phyloP scores from a whole-genome alignment of 495 filamentous ascomycete genomes.

The Diplogelasinospora grovesii region DNA sequence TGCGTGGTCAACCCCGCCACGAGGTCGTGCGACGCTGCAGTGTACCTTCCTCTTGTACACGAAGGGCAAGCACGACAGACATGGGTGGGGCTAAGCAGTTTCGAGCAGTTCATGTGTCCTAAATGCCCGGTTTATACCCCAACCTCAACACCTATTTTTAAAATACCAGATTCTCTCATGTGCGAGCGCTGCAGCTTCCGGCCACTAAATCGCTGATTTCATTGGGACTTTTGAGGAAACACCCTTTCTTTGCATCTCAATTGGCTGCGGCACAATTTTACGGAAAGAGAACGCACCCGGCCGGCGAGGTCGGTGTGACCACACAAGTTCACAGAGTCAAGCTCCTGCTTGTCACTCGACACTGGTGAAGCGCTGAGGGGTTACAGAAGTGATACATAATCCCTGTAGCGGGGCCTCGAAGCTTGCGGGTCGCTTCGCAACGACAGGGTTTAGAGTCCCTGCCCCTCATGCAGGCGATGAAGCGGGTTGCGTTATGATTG shows the following conservation, averaged over 20 bases:
- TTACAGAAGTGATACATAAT: conserved; percentile 22
- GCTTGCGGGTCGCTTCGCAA: conserved; percentile 1
- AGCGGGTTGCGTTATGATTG: conserved; percentile 29
- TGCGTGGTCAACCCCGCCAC: too few relatives aligned
- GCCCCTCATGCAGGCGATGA: conserved; percentile 13
- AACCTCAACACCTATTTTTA: too few relatives aligned
- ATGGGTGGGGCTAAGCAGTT: too few relatives aligned
- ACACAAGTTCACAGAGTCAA: background rate
- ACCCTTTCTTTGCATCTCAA: background rate
- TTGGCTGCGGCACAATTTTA: background rate
- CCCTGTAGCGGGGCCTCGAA: conserved; percentile 2
- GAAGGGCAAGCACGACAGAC: too few relatives aligned
- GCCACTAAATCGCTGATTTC: background rate
- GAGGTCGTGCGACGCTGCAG: too few relatives aligned
- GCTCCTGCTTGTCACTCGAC: conserved; percentile 19
- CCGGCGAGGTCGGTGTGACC: too few relatives aligned
- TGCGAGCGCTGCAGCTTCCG: background rate
- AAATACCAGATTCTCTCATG: too few relatives aligned
- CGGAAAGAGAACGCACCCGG: background rate
- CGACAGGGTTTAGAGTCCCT: conserved; percentile 5
- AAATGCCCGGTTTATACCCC: too few relatives aligned
- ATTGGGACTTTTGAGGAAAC: background rate
- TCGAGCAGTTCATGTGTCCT: too few relatives aligned
- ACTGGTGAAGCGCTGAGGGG: conserved; percentile 22
- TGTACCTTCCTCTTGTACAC: too few relatives aligned